Evolutionary conservation across 1,284 basidiomycete species (phyloP).

Genomic region (Blastosporella zonata): DNA sequence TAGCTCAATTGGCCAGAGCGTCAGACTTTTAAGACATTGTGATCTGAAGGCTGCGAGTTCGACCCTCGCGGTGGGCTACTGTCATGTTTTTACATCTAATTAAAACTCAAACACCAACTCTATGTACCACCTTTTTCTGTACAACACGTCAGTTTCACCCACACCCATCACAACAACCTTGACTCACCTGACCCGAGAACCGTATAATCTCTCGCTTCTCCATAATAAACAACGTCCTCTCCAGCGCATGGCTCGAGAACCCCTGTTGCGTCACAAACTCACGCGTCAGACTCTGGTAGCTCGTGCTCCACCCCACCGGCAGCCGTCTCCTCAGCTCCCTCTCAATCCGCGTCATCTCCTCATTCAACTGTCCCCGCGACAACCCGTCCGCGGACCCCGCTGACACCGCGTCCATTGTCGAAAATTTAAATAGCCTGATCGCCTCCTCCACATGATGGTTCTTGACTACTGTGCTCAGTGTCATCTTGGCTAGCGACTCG

Average conservation of each 20-base stretch:
- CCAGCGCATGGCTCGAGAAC: slow-evolving; percentile 88
- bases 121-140: slow-evolving; percentile 51
- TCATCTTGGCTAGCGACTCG: slow-evolving; percentile 94
- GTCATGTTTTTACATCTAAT: neutral
- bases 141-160: slow-evolving; percentile 15
- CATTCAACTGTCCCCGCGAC: slow-evolving; percentile 89
- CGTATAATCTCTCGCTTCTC: slow-evolving; percentile 95
- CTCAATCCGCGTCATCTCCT: slow-evolving; percentile 93
- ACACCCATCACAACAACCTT: slow-evolving; percentile 18
- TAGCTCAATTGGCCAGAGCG: slow-evolving; percentile 87
- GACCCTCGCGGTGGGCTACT: slow-evolving; percentile 86
- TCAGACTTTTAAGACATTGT: slow-evolving; percentile 65
- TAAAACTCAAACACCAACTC: slow-evolving; percentile 19
- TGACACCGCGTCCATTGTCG: slow-evolving; percentile 98
- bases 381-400: slow-evolving; percentile 92
- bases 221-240: slow-evolving; percentile 87
- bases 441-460: slow-evolving; percentile 98
- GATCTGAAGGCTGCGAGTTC: slow-evolving; percentile 88
- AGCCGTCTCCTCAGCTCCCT: slow-evolving; percentile 85
- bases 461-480: slow-evolving; percentile 82
- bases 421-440: slow-evolving; percentile 97
- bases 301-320: slow-evolving; percentile 96
- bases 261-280: slow-evolving; percentile 96
- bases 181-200: slow-evolving; percentile 76
- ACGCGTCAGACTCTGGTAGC: slow-evolving; percentile 89